A percentile compares a stretch with the other conserved stretches of the same genome.
These are phyloP conservation scores for Stellera chamaejasme DNA, from an alignment of 345 rosid species.

Conservation along the genomic window DNA sequence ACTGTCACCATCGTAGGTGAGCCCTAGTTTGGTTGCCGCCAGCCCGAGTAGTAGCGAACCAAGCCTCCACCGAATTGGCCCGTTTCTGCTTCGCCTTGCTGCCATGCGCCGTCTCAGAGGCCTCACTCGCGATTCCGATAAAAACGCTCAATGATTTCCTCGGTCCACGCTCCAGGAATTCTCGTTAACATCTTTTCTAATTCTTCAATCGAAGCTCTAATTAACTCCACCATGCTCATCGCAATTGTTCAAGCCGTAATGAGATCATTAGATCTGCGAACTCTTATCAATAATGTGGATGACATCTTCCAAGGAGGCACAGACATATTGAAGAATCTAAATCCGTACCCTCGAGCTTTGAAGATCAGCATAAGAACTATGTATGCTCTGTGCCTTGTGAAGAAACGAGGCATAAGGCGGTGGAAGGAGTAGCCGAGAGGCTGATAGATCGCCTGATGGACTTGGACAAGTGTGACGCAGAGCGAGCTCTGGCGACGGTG, in stretches of 20 bases:
- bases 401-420: conserved; percentile 72
- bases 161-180: conserved; percentile 45
- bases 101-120: conserved; percentile 73
- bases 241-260: conserved; percentile 71
- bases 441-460: conserved; percentile 64
- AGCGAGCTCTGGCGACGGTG: conserved; percentile 74
- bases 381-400: conserved; percentile 73
- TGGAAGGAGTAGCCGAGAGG: conserved; percentile 57
- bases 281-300: conserved; percentile 40
- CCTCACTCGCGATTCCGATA: conserved; percentile 85
- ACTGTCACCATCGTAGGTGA: too few relatives aligned
- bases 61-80: conserved; percentile 42
- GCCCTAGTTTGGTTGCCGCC: too few relatives aligned
- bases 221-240: conserved; percentile 67
- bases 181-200: conserved; percentile 39
- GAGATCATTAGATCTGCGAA: conserved; percentile 54
- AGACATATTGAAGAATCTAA: conserved; percentile 40
- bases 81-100: conserved; percentile 47
- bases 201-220: conserved; percentile 53
- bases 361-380: conserved; percentile 73
- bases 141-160: conserved; percentile 62
- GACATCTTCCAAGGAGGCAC: conserved; percentile 72
- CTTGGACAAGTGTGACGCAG: conserved; percentile 78
- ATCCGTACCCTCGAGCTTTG: conserved; percentile 51
- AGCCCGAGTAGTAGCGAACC: conserved; percentile 17